Percentiles rank a stretch among this genome's conserved stretches.
phyloP scores from a whole-genome alignment of 305 asterid genomes.

The Coffea humblotiana region DNA sequence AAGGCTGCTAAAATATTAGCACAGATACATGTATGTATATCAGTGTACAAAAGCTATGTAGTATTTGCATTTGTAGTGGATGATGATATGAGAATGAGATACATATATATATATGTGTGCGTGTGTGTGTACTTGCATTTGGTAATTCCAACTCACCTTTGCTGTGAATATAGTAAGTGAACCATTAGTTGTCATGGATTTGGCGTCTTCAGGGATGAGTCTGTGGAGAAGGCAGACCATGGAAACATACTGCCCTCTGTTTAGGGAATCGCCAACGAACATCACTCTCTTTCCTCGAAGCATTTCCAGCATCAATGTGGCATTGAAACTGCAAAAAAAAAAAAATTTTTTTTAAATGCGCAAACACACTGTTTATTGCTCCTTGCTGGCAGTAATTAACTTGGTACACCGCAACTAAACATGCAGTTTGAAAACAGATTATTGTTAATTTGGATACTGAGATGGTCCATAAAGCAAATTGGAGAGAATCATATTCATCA shows the following conservation, averaged over 20 bases:
- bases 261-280: constrained; percentile 82
- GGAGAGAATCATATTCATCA: no score
- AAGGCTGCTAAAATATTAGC: background rate
- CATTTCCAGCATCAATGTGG: constrained; percentile 63
- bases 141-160: constrained; percentile 41
- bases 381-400: background rate
- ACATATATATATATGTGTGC: no score
- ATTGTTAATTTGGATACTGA: no score
- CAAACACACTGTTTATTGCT: background rate
- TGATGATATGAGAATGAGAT: no score
- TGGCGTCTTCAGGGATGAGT: constrained; percentile 47
- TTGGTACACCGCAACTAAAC: background rate
- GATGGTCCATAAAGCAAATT: no score
- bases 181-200: constrained; percentile 61
- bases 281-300: constrained; percentile 80
- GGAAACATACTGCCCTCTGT: constrained; percentile 77
- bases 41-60: no score
- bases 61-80: background rate
- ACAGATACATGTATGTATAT: no score
- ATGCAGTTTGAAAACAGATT: background rate
- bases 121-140: no score
- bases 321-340: constrained; percentile 63
- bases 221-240: constrained; percentile 75
- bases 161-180: constrained; percentile 57
- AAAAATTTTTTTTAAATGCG: background rate